Evolutionary conservation across 2,329 filamentous ascomycete genomes (phyloP).

Genomic region (Aspergillus pseudoterreus): DNA sequence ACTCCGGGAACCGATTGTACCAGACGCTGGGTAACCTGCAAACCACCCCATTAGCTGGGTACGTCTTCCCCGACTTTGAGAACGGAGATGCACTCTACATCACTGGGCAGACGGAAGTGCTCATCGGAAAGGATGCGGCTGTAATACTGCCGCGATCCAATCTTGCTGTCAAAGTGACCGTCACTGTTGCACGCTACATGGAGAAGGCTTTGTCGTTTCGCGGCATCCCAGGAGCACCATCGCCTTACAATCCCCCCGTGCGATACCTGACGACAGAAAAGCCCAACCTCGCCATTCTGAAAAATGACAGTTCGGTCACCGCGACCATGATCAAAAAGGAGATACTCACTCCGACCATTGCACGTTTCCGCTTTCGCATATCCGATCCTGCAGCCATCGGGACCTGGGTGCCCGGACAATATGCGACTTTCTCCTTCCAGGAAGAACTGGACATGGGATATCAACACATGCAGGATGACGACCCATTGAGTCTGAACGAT

Average conservation of each 20-base stretch:
- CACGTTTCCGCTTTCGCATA: constrained; percentile 60
- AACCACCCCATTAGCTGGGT: constrained; percentile 62
- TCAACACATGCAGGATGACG: constrained; percentile 77
- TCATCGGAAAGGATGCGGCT: constrained; percentile 62
- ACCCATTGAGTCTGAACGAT: constrained; percentile 77
- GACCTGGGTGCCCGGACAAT: constrained; percentile 67
- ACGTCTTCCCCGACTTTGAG: constrained; percentile 70
- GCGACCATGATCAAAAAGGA: constrained; percentile 60
- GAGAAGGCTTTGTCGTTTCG: constrained; percentile 64
- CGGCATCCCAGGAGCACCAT: constrained; percentile 56
- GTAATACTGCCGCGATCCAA: constrained; percentile 65
- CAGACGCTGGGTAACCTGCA: constrained; percentile 77
- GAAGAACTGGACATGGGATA: constrained; percentile 69
- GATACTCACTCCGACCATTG: constrained; percentile 62
- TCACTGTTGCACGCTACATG: constrained; percentile 62
- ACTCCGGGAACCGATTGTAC: constrained; percentile 78
- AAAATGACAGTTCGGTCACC: constrained; percentile 22
- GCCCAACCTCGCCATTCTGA: constrained; percentile 10
- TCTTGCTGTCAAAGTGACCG: constrained; percentile 65
- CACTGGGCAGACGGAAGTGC: constrained; percentile 65
- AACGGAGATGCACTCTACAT: constrained; percentile 70
- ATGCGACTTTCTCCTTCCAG: constrained; percentile 71
- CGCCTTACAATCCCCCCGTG: constrained; percentile 76
- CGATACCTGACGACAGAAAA: constrained; percentile 62
- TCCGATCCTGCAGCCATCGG: constrained; percentile 29